phyloP scores from a whole-genome alignment of 2,329 filamentous ascomycete species.

The Cytospora leucostoma region DNA sequence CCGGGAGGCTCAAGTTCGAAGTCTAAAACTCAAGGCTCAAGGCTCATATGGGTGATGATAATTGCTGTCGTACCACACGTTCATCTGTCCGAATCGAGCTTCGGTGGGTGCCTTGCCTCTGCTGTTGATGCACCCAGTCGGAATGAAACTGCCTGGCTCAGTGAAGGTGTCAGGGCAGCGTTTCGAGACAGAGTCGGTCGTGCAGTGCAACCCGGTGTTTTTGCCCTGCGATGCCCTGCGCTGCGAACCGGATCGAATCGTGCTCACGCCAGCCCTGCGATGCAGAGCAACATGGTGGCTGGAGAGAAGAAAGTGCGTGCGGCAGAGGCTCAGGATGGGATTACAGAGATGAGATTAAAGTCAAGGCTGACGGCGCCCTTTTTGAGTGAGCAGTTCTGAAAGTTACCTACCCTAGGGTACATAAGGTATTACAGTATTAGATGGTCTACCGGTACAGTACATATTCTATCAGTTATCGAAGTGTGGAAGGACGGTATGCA shows the following conservation, averaged over 20 bases:
- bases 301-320: neutral
- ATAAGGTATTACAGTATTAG: too few species aligned
- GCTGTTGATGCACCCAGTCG: constrained; percentile 3
- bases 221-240: constrained; percentile 3
- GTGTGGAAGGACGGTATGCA: too few species aligned
- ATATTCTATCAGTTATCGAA: too few species aligned
- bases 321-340: neutral
- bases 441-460: too few species aligned
- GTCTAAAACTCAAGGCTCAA: neutral
- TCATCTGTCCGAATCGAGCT: constrained; percentile 13
- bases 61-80: constrained; percentile 10
- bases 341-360: neutral
- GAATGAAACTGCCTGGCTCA: constrained; percentile 16
- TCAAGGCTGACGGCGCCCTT: constrained; percentile 3
- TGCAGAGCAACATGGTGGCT: neutral
- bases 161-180: constrained; percentile 23
- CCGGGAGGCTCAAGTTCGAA: too few species aligned
- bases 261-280: neutral
- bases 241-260: neutral
- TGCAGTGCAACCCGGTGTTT: constrained; percentile 9
- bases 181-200: constrained; percentile 10
- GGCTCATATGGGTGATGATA: constrained; percentile 4
- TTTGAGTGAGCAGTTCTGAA: neutral
- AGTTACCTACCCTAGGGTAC: too few species aligned
- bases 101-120: constrained; percentile 2